phyloP scores from a whole-genome alignment of 2,329 filamentous ascomycete species.

The Aspergillus caelatus region DNA sequence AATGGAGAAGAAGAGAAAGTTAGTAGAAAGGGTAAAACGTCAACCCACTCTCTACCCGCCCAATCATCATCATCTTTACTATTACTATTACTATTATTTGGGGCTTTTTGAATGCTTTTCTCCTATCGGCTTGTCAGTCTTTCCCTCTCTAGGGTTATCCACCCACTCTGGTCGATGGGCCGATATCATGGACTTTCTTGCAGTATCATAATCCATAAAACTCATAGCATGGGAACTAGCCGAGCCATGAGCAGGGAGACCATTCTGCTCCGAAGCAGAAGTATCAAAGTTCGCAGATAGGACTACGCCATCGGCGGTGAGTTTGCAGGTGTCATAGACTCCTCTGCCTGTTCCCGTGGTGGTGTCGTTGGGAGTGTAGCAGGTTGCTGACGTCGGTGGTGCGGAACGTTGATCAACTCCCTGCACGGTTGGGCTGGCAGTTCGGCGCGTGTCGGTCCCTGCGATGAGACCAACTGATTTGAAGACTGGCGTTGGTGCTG shows the following conservation, averaged over 20 bases:
- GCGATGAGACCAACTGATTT: neutral
- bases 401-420: neutral
- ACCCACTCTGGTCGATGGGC: constrained; percentile 7
- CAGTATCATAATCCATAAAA: constrained; percentile 29
- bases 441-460: neutral
- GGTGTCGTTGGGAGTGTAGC: neutral
- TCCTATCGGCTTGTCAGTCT: neutral
- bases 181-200: constrained; percentile 3
- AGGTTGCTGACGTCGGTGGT: neutral
- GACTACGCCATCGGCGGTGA: constrained; percentile 27
- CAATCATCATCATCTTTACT: neutral
- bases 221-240: constrained; percentile 23
- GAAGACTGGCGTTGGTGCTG: constrained; percentile 13
- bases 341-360: neutral
- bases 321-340: neutral
- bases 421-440: neutral
- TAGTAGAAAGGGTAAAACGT: no score
- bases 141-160: neutral
- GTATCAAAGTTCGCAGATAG: constrained; percentile 30
- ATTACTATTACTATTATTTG: neutral
- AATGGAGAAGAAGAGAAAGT: neutral
- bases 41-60: neutral
- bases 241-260: neutral
- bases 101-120: neutral
- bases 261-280: neutral